Evolutionary conservation across 2,329 filamentous ascomycete genomes (phyloP).

Genomic region (Lachnellula willkommii): DNA sequence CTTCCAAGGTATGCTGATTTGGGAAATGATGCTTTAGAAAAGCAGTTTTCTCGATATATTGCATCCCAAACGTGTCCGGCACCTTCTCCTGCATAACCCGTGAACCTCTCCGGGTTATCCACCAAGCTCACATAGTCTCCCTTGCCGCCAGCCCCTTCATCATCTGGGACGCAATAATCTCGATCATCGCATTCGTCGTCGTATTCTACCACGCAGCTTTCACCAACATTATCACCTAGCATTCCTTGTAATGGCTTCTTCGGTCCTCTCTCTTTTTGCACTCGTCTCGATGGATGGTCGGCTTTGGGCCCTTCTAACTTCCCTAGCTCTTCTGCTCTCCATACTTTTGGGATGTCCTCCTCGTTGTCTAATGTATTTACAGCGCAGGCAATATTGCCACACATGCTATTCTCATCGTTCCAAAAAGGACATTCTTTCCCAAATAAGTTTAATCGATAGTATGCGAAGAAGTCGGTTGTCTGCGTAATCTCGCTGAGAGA

Average conservation of each 20-base stretch:
- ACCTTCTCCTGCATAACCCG: conserved; percentile 81
- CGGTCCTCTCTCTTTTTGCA: conserved; percentile 63
- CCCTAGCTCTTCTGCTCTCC: conserved; percentile 86
- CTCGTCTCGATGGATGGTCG: conserved; percentile 73
- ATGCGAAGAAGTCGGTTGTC: conserved; percentile 94
- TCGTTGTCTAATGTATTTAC: conserved; percentile 95
- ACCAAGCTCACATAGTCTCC: conserved; percentile 95
- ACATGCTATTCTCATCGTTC: conserved; percentile 88
- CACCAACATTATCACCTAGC: conserved; percentile 79
- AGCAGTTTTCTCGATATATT: conserved; percentile 97
- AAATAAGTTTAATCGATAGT: conserved; percentile 92
- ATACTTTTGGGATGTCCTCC: conserved; percentile 84
- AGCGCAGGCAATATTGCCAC: conserved; percentile 93
- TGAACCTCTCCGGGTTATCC: conserved; percentile 92
- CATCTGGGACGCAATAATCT: conserved; percentile 94
- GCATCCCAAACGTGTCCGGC: conserved; percentile 92
- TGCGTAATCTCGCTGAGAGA: conserved; percentile 74
- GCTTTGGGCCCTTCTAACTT: conserved; percentile 89
- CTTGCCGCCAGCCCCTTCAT: conserved; percentile 78
- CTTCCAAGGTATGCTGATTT: conserved; percentile 51
- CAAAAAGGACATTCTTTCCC: conserved; percentile 95
- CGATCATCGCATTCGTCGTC: conserved; percentile 95
- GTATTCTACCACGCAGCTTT: conserved; percentile 95
- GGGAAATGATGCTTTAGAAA: conserved; percentile 63
- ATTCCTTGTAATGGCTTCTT: conserved; percentile 73